A percentile compares a stretch with the other conserved stretches of the same genome.
These are phyloP conservation scores for Pseudogymnoascus sp. DNA, from an alignment of 2,329 filamentous ascomycete genomes.

Conservation along the genomic window DNA sequence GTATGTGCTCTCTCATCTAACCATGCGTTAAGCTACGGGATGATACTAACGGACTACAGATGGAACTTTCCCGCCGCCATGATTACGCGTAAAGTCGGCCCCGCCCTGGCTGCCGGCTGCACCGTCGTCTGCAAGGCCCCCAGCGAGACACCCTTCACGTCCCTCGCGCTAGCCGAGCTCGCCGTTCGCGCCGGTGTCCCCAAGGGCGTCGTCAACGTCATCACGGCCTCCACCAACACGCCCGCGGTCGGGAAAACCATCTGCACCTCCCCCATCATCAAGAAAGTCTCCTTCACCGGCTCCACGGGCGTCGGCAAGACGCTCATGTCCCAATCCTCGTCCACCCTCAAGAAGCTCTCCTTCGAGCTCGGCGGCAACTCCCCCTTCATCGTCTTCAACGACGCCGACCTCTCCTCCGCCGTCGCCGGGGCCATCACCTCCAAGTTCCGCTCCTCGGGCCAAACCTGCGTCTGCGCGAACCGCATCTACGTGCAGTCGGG, in stretches of 20 bases:
- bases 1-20: conserved; percentile 11
- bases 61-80: conserved; percentile 84
- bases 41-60: conserved; percentile 24
- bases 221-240: conserved; percentile 76
- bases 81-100: conserved; percentile 63
- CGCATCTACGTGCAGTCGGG: conserved; percentile 71
- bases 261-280: conserved; percentile 68
- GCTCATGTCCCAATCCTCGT: conserved; percentile 83
- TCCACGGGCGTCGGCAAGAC: conserved; percentile 62
- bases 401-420: conserved; percentile 79
- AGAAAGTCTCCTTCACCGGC: conserved; percentile 92
- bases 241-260: conserved; percentile 69
- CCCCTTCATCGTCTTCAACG: conserved; percentile 94
- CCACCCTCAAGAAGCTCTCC: conserved; percentile 72
- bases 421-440: conserved; percentile 75
- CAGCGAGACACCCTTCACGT: conserved; percentile 85
- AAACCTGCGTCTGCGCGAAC: conserved; percentile 92
- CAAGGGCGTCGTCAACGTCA: conserved; percentile 81
- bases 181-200: conserved; percentile 83
- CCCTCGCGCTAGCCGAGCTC: conserved; percentile 80
- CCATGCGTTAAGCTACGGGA: neutral
- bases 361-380: conserved; percentile 94
- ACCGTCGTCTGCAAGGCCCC: conserved; percentile 90
- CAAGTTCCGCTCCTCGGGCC: conserved; percentile 91
- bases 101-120: conserved; percentile 86